Conservation (phyloP, 1,284 basidiomycete species). For the Phaffia rhodozyma region DNA sequence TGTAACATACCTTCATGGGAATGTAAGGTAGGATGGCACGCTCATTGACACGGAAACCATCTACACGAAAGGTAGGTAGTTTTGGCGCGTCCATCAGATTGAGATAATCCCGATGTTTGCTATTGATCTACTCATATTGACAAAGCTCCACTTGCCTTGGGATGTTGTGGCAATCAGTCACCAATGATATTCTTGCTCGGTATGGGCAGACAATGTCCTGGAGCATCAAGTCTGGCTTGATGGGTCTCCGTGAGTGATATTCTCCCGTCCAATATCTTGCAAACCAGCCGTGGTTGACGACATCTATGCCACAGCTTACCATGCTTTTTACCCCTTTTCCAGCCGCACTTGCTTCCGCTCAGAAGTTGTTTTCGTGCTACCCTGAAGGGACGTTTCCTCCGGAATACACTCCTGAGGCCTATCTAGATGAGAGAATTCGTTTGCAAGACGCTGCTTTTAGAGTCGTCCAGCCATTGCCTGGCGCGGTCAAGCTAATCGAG, state of each 20-base stretch:
- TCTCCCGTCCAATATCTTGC: too few species aligned
- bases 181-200: conserved; percentile 32
- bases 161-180: neutral
- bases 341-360: neutral
- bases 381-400: conserved; percentile 28
- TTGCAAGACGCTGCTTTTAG: conserved; percentile 32
- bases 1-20: neutral
- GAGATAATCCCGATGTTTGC: too few species aligned
- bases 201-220: conserved; percentile 33
- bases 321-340: neutral
- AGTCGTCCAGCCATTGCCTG: conserved; percentile 32
- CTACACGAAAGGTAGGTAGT: conserved; percentile 28
- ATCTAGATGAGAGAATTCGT: conserved; percentile 29
- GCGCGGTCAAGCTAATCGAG: conserved; percentile 31
- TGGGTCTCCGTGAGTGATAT: conserved; percentile 32
- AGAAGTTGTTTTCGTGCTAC: conserved; percentile 24
- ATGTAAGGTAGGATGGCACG: conserved; percentile 1
- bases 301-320: conserved; percentile 24
- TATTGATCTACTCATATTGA: neutral
- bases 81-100: neutral
- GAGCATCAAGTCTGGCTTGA: conserved; percentile 35
- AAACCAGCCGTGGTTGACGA: too few species aligned
- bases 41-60: conserved; percentile 25
- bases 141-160: too few species aligned
- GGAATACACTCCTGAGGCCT: conserved; percentile 32